Evolutionary conservation across 108 stramenopile species (phyloP).

Genomic region (Cyclotella baltica): DNA sequence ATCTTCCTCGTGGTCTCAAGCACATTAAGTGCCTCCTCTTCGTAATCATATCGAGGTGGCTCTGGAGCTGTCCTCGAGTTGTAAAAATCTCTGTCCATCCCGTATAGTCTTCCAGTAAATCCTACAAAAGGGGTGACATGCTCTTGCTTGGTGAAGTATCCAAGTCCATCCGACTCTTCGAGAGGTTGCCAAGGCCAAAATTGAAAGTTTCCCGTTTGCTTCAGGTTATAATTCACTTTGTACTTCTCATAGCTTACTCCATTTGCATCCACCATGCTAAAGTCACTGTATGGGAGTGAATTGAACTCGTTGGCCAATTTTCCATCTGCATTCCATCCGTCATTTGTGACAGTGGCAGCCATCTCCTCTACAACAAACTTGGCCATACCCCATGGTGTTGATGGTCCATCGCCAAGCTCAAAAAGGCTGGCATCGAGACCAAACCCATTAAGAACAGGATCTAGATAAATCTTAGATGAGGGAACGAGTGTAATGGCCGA

Average conservation of each 20-base stretch:
- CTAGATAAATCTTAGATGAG: neutral
- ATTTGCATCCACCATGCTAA: neutral
- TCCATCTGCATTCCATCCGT: constrained; percentile 25
- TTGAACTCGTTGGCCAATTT: constrained; percentile 8
- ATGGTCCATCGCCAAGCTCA: neutral
- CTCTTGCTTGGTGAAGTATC: constrained; percentile 23
- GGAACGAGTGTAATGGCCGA: neutral
- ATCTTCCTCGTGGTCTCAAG: neutral
- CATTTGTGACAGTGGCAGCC: neutral
- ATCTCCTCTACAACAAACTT: neutral
- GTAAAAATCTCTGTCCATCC: neutral
- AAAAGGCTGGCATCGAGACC: neutral
- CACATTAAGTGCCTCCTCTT: neutral
- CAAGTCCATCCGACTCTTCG: constrained; percentile 6
- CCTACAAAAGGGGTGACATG: constrained; percentile 13
- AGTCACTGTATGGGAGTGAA: neutral
- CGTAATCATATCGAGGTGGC: constrained; percentile 2
- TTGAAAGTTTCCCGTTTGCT: neutral
- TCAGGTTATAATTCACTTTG: neutral
- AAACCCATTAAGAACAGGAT: neutral
- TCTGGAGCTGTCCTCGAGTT: neutral
- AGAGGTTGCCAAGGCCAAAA: constrained; percentile 17
- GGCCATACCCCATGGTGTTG: constrained; percentile 1
- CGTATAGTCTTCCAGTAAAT: neutral
- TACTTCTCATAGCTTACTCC: neutral